Conservation (phyloP, 768 basidiomycete species). For the Boletus rubescentipes region DNA sequence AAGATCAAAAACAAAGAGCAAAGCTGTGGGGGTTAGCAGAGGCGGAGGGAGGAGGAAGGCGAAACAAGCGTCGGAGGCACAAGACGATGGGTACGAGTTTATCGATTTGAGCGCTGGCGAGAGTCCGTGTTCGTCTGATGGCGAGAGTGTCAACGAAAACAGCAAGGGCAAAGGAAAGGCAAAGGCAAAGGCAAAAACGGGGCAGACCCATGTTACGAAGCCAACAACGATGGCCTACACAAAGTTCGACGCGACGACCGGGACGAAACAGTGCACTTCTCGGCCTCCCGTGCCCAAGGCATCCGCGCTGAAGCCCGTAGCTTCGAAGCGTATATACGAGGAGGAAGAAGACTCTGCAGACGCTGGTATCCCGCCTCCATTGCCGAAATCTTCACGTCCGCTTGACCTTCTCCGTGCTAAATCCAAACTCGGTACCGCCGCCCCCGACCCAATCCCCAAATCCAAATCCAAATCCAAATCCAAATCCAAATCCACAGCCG, state of each 20-base stretch:
- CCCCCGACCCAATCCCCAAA: not conserved
- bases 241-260: not conserved
- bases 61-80: constrained; percentile 24
- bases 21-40: not conserved
- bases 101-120: constrained; percentile 26
- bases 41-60: constrained; percentile 16
- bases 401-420: constrained; percentile 27
- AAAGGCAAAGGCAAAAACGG: constrained; percentile 1
- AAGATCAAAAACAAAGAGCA: constrained; percentile 10
- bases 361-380: not conserved
- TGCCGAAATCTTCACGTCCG: constrained; percentile 24
- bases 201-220: not conserved
- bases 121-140: constrained; percentile 21
- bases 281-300: not conserved
- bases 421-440: not conserved
- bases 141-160: not conserved
- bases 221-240: not conserved
- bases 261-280: constrained; percentile 1
- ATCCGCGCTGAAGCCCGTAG: not conserved
- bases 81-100: constrained; percentile 28
- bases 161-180: constrained; percentile 13
- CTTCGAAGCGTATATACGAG: constrained; percentile 2
- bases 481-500: not conserved
- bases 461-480: not conserved
- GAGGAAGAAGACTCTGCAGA: constrained; percentile 13